Evolutionary conservation across 768 basidiomycete species (phyloP), one percentile per base, ranked within the genome.

Genomic region (Boletus reticulatus): DNA sequence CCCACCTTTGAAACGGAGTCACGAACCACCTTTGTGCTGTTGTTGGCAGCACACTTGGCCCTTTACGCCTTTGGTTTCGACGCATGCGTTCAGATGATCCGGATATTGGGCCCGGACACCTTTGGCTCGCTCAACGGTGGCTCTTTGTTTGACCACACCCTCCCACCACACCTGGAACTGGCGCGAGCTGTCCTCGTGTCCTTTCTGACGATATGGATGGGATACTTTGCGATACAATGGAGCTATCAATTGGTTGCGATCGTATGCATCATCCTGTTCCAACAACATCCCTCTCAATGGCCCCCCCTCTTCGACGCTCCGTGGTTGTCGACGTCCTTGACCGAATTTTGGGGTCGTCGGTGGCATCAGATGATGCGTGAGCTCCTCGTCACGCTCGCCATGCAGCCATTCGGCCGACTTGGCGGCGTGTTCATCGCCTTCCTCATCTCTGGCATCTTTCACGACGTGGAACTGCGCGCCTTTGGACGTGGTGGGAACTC

Each of bases 301-400:
- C 87, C 86, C 0, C 86, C 84, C 1, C 52, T 83, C 6, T 88
- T 87, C 68, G 68, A 80, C 50, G 42, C 71, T 6, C 88, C 87
- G 4, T 88, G 81, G 80, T 44, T 63, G 24, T 67, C 82, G 12
- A 80, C 80, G 4, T 87, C 85, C 8, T 63, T 89, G 45, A 72
- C 74, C 39, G 79, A 87, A 8, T 80, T 85, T 43, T 89, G 88
- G 88, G 74, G 79, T 0, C 67, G 59, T 46, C 74, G 82, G 27
- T 89, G 87, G 87, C 88, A 89, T 61, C 85, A 87, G 57, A 52
- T 84, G 16, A 82, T 87, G 66, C 78, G 87, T 3, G 76, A 83
- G 45, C 62, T 73, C n/a, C 83, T 89, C 58, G 64, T 85, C 46
- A 63, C 67, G 3, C 59, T 81, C n/a, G 85, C 84, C 4, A 74